Conservation (phyloP, 164 flowering plant genomes). For the Amborella trichopoda region DNA sequence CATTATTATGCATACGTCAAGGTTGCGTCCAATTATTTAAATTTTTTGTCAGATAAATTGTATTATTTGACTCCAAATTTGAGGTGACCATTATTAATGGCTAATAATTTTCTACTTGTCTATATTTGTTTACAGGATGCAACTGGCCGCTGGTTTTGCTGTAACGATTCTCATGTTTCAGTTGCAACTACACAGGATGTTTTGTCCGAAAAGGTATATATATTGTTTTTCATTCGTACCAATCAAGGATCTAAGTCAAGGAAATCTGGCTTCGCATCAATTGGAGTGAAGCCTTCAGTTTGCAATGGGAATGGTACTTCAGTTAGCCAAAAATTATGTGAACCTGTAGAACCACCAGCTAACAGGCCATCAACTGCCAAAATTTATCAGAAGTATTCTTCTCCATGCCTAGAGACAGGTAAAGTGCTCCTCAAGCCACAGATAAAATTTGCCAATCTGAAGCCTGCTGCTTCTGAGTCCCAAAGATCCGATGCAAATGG, state of each 20-base stretch:
- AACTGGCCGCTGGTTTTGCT: constrained; percentile 85
- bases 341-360: constrained; percentile 15
- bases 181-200: constrained; percentile 67
- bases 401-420: constrained; percentile 20
- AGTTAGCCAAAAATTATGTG: constrained; percentile 13
- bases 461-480: constrained; percentile 12
- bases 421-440: constrained; percentile 24
- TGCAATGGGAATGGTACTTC: constrained; percentile 32
- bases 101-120: background rate
- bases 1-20: constrained; percentile 97
- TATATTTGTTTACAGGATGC: constrained; percentile 59
- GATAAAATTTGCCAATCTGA: constrained; percentile 24
- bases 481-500: constrained; percentile 24
- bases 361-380: constrained; percentile 15
- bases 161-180: constrained; percentile 79
- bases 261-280: constrained; percentile 20
- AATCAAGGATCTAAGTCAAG: constrained; percentile 39
- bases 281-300: constrained; percentile 33
- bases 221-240: constrained; percentile 78
- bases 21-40: constrained; percentile 28
- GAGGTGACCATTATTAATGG: background rate
- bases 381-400: constrained; percentile 13
- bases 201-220: constrained; percentile 88
- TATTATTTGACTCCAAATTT: background rate
- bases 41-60: background rate